Evolutionary conservation across 108 stramenopile species (phyloP).

Genomic region (Stephanodiscus minutulus): DNA sequence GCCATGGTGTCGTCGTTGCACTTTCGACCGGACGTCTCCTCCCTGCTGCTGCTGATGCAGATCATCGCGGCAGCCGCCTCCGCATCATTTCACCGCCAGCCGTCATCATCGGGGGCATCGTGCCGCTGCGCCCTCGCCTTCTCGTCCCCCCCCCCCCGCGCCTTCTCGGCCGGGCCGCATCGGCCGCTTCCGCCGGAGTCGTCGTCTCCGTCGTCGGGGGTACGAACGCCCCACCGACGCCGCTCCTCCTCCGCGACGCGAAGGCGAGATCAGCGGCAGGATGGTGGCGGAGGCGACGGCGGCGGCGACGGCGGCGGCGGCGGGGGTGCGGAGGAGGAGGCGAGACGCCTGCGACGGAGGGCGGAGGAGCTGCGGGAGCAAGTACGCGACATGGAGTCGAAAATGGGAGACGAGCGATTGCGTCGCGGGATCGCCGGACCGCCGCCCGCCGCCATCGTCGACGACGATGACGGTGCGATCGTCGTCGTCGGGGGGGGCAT

Average conservation of each 20-base stretch:
- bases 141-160: too few relatives aligned
- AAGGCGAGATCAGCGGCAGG: neutral
- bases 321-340: conserved; percentile 38
- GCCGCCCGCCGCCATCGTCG: neutral
- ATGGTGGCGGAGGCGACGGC: too few relatives aligned
- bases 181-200: too few relatives aligned
- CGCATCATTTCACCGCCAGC: too few relatives aligned
- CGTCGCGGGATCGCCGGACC: conserved; percentile 2
- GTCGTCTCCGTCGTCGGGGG: neutral
- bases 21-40: too few relatives aligned
- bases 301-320: neutral
- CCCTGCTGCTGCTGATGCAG: too few relatives aligned
- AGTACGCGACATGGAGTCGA: conserved; percentile 65
- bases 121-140: too few relatives aligned
- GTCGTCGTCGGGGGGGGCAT: conserved; percentile 2
- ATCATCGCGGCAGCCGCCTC: too few relatives aligned
- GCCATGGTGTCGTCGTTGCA: too few relatives aligned
- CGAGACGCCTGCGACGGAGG: conserved; percentile 50
- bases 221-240: neutral
- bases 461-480: conserved; percentile 21
- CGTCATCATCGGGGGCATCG: too few relatives aligned
- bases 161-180: too few relatives aligned
- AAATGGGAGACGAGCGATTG: conserved; percentile 40
- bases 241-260: neutral
- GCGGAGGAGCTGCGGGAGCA: conserved; percentile 70